phyloP scores from a whole-genome alignment of 2,329 filamentous ascomycete species.

The Neocucurbitaria cava region DNA sequence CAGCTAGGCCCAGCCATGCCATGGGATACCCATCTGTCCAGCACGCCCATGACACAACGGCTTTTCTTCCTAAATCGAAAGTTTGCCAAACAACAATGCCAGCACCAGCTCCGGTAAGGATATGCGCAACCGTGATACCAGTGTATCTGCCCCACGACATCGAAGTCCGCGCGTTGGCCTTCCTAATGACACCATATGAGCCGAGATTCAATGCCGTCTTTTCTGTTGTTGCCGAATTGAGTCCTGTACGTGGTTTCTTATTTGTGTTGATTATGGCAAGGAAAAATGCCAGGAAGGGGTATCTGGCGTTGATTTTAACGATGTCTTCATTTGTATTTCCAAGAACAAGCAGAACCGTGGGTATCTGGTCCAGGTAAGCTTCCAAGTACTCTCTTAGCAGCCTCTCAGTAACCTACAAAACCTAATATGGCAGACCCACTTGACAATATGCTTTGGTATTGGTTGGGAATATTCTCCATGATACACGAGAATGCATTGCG shows the following conservation, averaged over 20 bases:
- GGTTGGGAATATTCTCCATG: constrained; percentile 6
- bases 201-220: not conserved
- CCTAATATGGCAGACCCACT: constrained; percentile 6
- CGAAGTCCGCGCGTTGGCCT: no score
- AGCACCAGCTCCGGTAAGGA: not conserved
- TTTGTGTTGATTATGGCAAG: not conserved
- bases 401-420: not conserved
- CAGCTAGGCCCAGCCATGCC: not conserved
- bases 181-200: not conserved
- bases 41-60: constrained; percentile 4
- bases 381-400: not conserved
- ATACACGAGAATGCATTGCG: constrained; percentile 1
- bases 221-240: not conserved
- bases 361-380: not conserved
- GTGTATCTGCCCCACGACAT: not conserved
- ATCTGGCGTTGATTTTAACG: not conserved
- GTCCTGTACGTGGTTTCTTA: not conserved
- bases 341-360: constrained; percentile 1
- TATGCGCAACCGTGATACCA: not conserved
- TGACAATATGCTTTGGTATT: constrained; percentile 2
- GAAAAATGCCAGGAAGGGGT: not conserved
- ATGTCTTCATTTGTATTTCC: constrained; percentile 1
- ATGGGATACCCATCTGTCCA: constrained; percentile 2
- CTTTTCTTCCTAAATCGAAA: constrained; percentile 2
- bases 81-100: constrained; percentile 2